phyloP scores from a whole-genome alignment of 2,329 filamentous ascomycete genomes.

The Venturia nashicola region DNA sequence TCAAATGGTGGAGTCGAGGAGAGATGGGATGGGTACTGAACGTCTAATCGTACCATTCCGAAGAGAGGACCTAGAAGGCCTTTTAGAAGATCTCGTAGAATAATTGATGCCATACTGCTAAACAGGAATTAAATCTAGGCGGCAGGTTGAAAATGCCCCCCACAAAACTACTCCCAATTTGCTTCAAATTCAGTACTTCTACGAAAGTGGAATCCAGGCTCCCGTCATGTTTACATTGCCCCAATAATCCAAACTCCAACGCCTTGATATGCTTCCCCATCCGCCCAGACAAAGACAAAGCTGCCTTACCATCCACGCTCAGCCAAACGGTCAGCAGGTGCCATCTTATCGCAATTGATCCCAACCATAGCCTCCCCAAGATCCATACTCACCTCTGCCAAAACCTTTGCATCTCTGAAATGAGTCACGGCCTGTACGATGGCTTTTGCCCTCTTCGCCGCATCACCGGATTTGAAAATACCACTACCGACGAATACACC shows the following conservation, averaged over 20 bases:
- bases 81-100: constrained; percentile 60
- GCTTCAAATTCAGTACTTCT: background rate
- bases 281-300: background rate
- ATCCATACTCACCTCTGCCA: constrained; percentile 78
- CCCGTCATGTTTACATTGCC: background rate
- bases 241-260: background rate
- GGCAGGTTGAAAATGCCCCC: background rate
- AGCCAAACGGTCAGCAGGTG: constrained; percentile 68
- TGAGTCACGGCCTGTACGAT: constrained; percentile 93
- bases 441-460: constrained; percentile 78
- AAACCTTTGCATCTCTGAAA: constrained; percentile 69
- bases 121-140: background rate
- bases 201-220: background rate
- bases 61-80: constrained; percentile 76
- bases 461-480: constrained; percentile 94
- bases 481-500: constrained; percentile 94
- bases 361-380: constrained; percentile 98
- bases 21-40: constrained; percentile 77
- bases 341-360: constrained; percentile 73
- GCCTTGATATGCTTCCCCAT: background rate
- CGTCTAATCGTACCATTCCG: constrained; percentile 74
- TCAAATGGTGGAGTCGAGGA: constrained; percentile 85
- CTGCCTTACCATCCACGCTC: constrained; percentile 66
- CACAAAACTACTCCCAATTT: no score
- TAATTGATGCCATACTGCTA: constrained; percentile 5